These are phyloP conservation scores for Coemansia sp. DNA, from an alignment of 192 early-diverging fungal species.

Conservation along the genomic window DNA sequence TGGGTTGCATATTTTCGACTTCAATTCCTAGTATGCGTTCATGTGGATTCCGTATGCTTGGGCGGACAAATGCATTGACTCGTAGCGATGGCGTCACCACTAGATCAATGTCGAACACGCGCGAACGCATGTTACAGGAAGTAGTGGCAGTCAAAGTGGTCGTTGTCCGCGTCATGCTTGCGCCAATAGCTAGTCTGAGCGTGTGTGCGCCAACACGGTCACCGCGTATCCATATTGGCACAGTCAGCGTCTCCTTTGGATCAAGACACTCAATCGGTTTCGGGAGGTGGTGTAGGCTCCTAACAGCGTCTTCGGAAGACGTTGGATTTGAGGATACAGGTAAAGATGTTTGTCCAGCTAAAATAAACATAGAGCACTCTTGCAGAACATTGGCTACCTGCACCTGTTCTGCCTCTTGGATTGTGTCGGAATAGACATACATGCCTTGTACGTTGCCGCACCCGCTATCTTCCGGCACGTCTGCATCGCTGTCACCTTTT, in stretches of 20 bases:
- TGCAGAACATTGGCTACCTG: conserved; percentile 29
- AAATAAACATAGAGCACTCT: conserved; percentile 32
- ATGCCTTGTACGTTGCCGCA: neutral
- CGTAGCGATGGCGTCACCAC: conserved; percentile 84
- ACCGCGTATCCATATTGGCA: conserved; percentile 89
- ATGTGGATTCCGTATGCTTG: conserved; percentile 68
- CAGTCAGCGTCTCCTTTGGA: conserved; percentile 65
- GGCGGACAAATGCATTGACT: conserved; percentile 92
- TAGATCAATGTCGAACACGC: conserved; percentile 35
- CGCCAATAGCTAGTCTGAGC: conserved; percentile 34
- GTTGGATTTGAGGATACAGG: no score
- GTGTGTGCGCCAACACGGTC: conserved; percentile 86
- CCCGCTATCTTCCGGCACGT: neutral
- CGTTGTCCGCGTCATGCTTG: conserved; percentile 11
- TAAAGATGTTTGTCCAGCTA: conserved; percentile 9
- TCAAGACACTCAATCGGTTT: conserved; percentile 49
- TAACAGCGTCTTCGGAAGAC: neutral
- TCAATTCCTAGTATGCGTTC: conserved; percentile 94
- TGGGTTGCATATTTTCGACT: conserved; percentile 55
- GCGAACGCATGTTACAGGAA: conserved; percentile 34
- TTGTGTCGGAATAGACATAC: conserved; percentile 10
- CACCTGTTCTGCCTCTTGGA: conserved; percentile 10
- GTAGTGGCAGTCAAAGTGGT: neutral
- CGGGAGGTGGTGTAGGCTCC: neutral
- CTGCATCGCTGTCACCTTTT: neutral